Evolutionary conservation across 2,329 filamentous ascomycete genomes (phyloP), one percentile per base, ranked within the genome.

Genomic region (Bipolaris sorokiniana): DNA sequence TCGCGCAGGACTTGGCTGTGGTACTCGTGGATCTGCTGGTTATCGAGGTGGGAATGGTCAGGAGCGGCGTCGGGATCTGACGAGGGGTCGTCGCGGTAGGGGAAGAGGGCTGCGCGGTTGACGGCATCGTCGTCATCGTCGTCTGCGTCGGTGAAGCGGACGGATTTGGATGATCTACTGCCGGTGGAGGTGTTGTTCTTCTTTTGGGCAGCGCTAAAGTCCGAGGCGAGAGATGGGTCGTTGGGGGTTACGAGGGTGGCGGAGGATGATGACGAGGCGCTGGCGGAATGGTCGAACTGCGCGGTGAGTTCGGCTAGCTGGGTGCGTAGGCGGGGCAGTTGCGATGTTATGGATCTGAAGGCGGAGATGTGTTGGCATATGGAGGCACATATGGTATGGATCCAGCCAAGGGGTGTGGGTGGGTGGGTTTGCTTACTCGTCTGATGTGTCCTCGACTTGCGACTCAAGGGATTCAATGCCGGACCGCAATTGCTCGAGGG

Each of bases 11-110:
- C 87, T 61, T 87, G 87, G 54, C 84, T 81, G 78, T 99, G 95
- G 77, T 96, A 93, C 20, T 84, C 82, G 78, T 97, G 90, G 63
- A 98, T 88, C 78, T 97, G 92, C 75, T 89, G 82, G 77, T 98
- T 98, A 73, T 84, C 83, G 72, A 97, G 82, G 9, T 78, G 74
- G 5, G 77, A 78, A 13, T 87, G 83, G 63, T 90, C 79, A 3
- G 79, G 76, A 0, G 79, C 71, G 67, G 75, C 65, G 13, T 72
- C 71, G 5, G 67, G 67, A 50, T 78, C 76, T 5, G 63, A 38
- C 3, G 61, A 42, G 0, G 89, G 89, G 65, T 92, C 85, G 72
- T 94, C 90, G 59, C 86, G 85, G 78, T 94, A 94, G 75, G 86
- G 80, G 71, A 90, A 88, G 49, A 90, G 81, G 13, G 84, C 81